Conservation (phyloP, 805 yeast genomes). For the Sugiyamaella americana region DNA sequence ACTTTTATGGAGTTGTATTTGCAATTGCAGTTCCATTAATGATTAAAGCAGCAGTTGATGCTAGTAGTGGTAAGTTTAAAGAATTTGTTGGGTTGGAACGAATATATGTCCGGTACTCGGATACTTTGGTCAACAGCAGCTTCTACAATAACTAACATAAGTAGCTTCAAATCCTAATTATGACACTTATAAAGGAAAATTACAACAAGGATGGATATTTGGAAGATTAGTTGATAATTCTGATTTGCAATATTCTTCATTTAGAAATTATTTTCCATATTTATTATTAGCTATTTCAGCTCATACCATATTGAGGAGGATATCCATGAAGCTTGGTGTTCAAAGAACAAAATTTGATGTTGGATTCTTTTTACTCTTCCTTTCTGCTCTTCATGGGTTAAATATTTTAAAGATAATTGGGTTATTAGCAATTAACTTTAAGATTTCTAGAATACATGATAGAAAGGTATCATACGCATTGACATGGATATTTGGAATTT, state of each 20-base stretch:
- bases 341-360: slow-evolving; percentile 60
- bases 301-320: slow-evolving; percentile 50
- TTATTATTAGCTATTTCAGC: slow-evolving; percentile 47
- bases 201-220: slow-evolving; percentile 81
- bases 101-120: no score
- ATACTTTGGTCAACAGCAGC: no score
- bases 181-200: slow-evolving; percentile 49
- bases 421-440: slow-evolving; percentile 52
- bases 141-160: slow-evolving; percentile 24
- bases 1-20: slow-evolving; percentile 57
- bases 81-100: background rate
- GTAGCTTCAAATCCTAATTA: slow-evolving; percentile 57
- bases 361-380: slow-evolving; percentile 59
- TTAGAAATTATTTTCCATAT: slow-evolving; percentile 70
- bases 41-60: slow-evolving; percentile 75
- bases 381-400: slow-evolving; percentile 75
- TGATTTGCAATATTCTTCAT: slow-evolving; percentile 81
- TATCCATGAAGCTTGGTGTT: slow-evolving; percentile 24
- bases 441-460: slow-evolving; percentile 35
- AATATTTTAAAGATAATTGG: slow-evolving; percentile 55
- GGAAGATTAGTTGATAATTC: slow-evolving; percentile 91
- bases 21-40: slow-evolving; percentile 71
- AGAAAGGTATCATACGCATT: slow-evolving; percentile 9
- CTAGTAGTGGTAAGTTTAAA: slow-evolving; percentile 42
- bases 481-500: slow-evolving; percentile 79